Conservation (phyloP, 2,329 filamentous ascomycete species). For the Rhexocercosporidium sp. region DNA sequence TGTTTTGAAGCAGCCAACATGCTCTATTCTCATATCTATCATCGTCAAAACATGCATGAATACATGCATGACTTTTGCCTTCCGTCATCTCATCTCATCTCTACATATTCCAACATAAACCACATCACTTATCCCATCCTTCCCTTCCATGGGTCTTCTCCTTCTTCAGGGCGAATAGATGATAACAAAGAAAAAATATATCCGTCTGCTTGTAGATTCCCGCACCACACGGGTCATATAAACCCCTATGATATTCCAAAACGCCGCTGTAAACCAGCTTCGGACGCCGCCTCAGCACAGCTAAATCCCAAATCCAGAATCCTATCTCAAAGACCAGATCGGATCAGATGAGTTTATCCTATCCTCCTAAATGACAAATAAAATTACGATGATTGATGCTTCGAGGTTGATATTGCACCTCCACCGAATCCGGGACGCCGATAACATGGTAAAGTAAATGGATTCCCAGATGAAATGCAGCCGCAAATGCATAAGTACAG, state of each 20-base stretch:
- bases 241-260: conserved; percentile 16
- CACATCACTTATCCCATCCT: background rate
- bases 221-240: conserved; percentile 17
- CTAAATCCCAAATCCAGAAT: background rate
- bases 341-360: background rate
- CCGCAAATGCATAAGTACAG: conserved; percentile 29
- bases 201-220: background rate
- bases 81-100: conserved; percentile 13
- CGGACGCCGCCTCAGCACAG: conserved; percentile 26
- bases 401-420: conserved; percentile 3
- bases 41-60: background rate
- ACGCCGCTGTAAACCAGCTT: conserved; percentile 31
- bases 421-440: conserved; percentile 18
- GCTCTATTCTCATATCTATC: conserved; percentile 20
- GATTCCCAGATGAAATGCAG: conserved; percentile 21
- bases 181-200: conserved; percentile 9
- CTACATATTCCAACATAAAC: too few species aligned
- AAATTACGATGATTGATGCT: conserved; percentile 26
- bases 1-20: conserved; percentile 22
- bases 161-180: conserved; percentile 4
- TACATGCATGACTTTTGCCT: background rate
- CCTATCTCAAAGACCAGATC: background rate
- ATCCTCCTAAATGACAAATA: conserved; percentile 26
- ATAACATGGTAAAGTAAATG: conserved; percentile 27
- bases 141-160: conserved; percentile 6